Conservation (phyloP, 345 rosid genomes). For the Odontarrhena argentea region DNA sequence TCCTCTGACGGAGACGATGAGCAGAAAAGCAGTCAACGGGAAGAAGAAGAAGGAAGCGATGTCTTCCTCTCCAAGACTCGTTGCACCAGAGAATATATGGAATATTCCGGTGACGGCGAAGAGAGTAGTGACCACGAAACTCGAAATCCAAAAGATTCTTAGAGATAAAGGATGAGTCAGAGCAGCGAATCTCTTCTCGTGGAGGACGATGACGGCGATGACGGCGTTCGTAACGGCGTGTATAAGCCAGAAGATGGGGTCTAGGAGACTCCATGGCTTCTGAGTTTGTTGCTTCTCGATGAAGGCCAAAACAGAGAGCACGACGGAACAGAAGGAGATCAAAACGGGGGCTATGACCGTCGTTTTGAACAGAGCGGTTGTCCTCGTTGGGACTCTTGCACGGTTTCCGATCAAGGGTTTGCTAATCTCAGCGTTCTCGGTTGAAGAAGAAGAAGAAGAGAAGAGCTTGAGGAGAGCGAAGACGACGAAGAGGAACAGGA, state of each 20-base stretch:
- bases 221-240: conserved; percentile 71
- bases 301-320: conserved; percentile 56
- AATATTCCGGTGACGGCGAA: conserved; percentile 56
- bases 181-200: conserved; percentile 73
- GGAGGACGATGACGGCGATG: conserved; percentile 61
- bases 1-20: conserved; percentile 61
- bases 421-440: conserved; percentile 41
- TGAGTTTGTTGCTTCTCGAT: conserved; percentile 31
- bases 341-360: conserved; percentile 49
- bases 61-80: conserved; percentile 53
- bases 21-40: conserved; percentile 59
- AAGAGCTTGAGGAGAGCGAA: conserved; percentile 56
- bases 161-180: conserved; percentile 61
- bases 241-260: conserved; percentile 63
- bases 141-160: conserved; percentile 66
- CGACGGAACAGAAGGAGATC: conserved; percentile 48
- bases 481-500: conserved; percentile 52
- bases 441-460: conserved; percentile 43
- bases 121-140: conserved; percentile 51
- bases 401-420: conserved; percentile 62
- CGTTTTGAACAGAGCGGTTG: conserved; percentile 62
- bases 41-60: conserved; percentile 51
- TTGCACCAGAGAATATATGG: conserved; percentile 45
- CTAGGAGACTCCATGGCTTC: conserved; percentile 52
- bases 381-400: conserved; percentile 36